These are phyloP conservation scores for Bombardia bombarda DNA, from an alignment of 495 filamentous ascomycete species.

Conservation along the genomic window DNA sequence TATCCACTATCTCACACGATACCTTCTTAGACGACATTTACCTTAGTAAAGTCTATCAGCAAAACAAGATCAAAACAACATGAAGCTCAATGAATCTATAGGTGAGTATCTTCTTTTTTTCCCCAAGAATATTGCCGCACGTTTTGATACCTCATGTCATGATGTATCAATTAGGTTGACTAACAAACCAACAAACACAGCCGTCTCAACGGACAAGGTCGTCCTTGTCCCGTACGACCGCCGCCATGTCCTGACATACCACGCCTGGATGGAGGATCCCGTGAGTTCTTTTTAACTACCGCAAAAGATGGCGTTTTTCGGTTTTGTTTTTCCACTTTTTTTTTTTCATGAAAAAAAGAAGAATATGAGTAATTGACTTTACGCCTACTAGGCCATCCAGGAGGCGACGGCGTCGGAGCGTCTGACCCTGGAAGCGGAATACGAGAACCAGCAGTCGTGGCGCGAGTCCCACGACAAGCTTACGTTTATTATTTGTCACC, in stretches of 20 bases:
- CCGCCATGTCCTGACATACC: slow-evolving; percentile 74
- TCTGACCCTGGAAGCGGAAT: slow-evolving; percentile 69
- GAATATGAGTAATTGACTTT: not conserved
- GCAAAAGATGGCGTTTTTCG: not conserved
- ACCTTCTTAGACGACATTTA: not conserved
- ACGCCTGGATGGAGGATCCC: slow-evolving; percentile 85
- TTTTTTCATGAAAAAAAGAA: not conserved
- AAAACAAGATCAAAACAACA: slow-evolving; percentile 5
- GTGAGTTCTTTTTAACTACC: slow-evolving; percentile 33
- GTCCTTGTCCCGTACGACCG: slow-evolving; percentile 78
- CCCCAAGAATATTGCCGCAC: not conserved
- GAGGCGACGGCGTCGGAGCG: slow-evolving; percentile 77
- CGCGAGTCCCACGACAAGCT: slow-evolving; percentile 65
- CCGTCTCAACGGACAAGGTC: slow-evolving; percentile 54
- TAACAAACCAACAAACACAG: slow-evolving; percentile 30
- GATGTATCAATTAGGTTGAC: not conserved
- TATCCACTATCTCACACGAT: too few relatives aligned
- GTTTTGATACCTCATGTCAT: not conserved
- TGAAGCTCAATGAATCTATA: slow-evolving; percentile 36
- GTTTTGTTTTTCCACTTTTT: not conserved
- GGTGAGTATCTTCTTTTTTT: slow-evolving; percentile 21
- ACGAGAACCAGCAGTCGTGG: slow-evolving; percentile 79
- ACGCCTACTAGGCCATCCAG: slow-evolving; percentile 56
- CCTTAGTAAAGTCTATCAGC: not conserved
- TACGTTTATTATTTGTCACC: slow-evolving; percentile 60